Percentiles rank a stretch among this genome's conserved stretches.
Evolutionary conservation across 2,329 filamentous ascomycete genomes (phyloP).

Genomic region (Cucurbitaria berberidis): DNA sequence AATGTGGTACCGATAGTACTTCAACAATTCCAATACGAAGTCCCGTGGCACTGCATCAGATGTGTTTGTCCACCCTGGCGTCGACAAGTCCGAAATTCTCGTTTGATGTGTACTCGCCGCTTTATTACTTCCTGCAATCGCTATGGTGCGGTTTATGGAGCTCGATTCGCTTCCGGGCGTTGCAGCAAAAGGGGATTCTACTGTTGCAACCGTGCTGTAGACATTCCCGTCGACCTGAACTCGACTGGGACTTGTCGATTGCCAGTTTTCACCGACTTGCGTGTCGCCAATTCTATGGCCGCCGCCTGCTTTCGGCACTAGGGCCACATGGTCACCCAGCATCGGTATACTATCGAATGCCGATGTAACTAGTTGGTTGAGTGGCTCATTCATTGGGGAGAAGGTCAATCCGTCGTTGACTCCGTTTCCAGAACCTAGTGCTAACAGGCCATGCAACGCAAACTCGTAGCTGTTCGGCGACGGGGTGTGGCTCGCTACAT

Average conservation of each 20-base stretch:
- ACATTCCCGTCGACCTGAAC: background rate
- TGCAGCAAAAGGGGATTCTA: background rate
- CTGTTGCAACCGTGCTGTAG: background rate
- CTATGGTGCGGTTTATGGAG: background rate
- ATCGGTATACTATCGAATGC: background rate
- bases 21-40: slow-evolving; percentile 44
- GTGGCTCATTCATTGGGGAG: background rate
- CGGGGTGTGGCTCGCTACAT: slow-evolving; percentile 2
- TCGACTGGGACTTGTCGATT: background rate
- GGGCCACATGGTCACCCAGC: background rate
- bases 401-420: background rate
- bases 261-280: background rate
- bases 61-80: background rate
- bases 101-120: background rate
- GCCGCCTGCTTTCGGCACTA: background rate
- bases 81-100: background rate
- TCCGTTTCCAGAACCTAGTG: slow-evolving; percentile 14
- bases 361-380: background rate
- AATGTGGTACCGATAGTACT: slow-evolving; percentile 59
- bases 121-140: background rate
- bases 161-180: background rate
- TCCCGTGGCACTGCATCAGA: slow-evolving; percentile 1
- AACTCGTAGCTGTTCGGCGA: slow-evolving; percentile 27
- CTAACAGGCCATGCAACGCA: slow-evolving; percentile 28
- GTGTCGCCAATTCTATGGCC: background rate